Base-by-base conservation (phyloP, 306 rosid species). In the Castanospermum australe region DNA sequence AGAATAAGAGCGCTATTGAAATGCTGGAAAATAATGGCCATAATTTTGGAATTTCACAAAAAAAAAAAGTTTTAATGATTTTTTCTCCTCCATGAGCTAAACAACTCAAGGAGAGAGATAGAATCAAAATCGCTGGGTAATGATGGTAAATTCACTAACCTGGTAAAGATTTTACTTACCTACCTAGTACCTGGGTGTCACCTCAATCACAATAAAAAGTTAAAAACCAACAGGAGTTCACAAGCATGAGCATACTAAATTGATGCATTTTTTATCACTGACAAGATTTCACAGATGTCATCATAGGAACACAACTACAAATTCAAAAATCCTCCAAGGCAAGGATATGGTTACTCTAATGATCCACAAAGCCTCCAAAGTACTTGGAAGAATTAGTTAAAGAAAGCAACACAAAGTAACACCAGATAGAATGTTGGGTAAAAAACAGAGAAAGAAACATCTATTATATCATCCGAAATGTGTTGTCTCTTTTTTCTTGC, bases 321-420 rank as follows among this genome's bases (percentile, higher is more conserved):
- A 60, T 24, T 47, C 14, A 24, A 67, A 52, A 81, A 59, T 0
- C 50, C 71, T 39, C 44, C 55, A 41, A 61, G 18, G 47, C 21
- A 70, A 79, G 35, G 62, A 84, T 42, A 30, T 57, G 70, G 60
- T 69, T 84, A 84, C 65, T 75, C 77, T 75, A 73, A 68, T 73
- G 45, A 52, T 77, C 51, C 57, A 60, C 59, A 50, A 59, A 78
- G 59, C 13, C 60, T 81, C n/a, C n/a, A n/a, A 8, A 65, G 20
- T 21, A 30, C 75, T 55, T 24, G 59, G 66, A 81, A 84, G 33
- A 73, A 39, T 78, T 64, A 33, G 56, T 32, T 41, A 54, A 50
- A 47, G 77, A 44, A 50, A 66, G 28, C 24, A 61, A 18, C 63
- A 52, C 22, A 73, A 47, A 18, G 47, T 48, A 78, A 52, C 68